Conservation (phyloP, 106 monocot species). For the Posidonia australis region DNA sequence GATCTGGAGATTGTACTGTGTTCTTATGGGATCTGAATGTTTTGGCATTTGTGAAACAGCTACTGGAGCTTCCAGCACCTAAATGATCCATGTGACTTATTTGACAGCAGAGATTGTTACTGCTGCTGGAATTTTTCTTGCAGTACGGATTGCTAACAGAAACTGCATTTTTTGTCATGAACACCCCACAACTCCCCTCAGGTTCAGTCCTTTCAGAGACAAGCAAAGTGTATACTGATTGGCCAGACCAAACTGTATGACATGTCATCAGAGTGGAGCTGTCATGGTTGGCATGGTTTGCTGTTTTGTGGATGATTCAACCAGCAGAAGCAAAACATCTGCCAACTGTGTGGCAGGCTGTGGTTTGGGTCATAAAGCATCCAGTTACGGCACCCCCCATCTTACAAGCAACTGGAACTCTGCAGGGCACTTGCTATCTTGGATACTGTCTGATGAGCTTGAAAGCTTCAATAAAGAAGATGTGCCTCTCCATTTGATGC, state of each 20-base stretch:
- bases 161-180: constrained; percentile 82
- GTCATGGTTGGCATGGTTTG: constrained; percentile 93
- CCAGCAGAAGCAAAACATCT: constrained; percentile 20
- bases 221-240: constrained; percentile 53
- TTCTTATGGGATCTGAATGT: constrained; percentile 75
- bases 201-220: constrained; percentile 68
- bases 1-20: constrained; percentile 86
- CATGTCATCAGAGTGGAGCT: constrained; percentile 93
- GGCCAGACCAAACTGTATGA: constrained; percentile 83
- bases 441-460: constrained; percentile 69
- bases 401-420: constrained; percentile 63
- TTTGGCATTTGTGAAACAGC: constrained; percentile 76
- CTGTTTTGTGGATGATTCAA: constrained; percentile 26
- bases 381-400: constrained; percentile 82
- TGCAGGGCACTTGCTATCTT: constrained; percentile 61
- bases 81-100: constrained; percentile 68
- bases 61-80: constrained; percentile 65
- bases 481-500: constrained; percentile 16
- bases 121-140: constrained; percentile 74
- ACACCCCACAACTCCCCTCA: constrained; percentile 88
- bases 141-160: constrained; percentile 88
- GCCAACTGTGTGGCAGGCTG: constrained; percentile 16
- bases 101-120: constrained; percentile 85
- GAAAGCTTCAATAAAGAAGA: constrained; percentile 24
- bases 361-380: constrained; percentile 33